Evolutionary conservation across 2,329 filamentous ascomycete species (phyloP), one percentile per base, ranked within the genome.

Genomic region (Daldinia sp.): DNA sequence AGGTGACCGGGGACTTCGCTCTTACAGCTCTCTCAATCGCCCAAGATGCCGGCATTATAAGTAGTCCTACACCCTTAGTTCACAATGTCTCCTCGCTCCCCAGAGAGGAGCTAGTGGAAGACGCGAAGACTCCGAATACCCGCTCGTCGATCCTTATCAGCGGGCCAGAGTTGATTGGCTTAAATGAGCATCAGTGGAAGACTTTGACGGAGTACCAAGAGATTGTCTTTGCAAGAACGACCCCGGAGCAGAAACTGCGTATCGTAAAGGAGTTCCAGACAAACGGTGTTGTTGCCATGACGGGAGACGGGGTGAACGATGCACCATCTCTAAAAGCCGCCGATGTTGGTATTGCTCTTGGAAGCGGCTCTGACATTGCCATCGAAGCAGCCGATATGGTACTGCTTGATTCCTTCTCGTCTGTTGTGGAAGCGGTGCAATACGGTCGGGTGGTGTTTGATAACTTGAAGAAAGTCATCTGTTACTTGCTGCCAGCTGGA

Each of bases 271-370:
- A 92, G 76, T 90, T 93, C 68, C 91, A 93, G 75, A 79, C 83
- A 0, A 82, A 87, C 7, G 83, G 86, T 75, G 91, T 92, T 1
- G 88, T 97, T 0, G 93, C 90, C 42, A 96, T 97, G 88, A 92
- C 94, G 1, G 93, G 93, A 41, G 93, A 97, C 73, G 93, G 93
- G 18, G 93, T 95, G 72, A 97, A 97, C 74, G 93, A 97, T 75
- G 91, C 93, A 0, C 93, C 93, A 0, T 93, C 93, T 1, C 86
- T 97, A 3, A 89, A 91, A 1, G 89, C 90, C 0, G 92, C 93
- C 15, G 93, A 97, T 73, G 89, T 97, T 1, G 92, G 92, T 63
- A 95, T 97, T 67, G 92, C 93, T 1, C 89, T 97, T 73, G 92
- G 92, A 1, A 91, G 89, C 0, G 93, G 93, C 4, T 93, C 91